Conservation (phyloP, 1,284 basidiomycete species). For the Macrocystidia cucumis region DNA sequence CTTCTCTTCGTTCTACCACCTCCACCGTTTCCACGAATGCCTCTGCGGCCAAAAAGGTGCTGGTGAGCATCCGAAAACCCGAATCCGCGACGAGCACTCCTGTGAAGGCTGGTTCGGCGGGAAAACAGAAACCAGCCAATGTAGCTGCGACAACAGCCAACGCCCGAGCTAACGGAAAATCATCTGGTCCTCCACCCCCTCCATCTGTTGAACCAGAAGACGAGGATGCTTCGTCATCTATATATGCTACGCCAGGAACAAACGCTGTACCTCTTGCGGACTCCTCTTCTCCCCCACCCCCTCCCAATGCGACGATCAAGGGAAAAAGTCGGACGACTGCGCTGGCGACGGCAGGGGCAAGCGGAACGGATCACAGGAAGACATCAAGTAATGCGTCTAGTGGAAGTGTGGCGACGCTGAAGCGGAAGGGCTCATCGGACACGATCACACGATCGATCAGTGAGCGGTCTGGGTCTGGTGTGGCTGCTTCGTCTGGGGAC, state of each 20-base stretch:
- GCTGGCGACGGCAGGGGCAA: conserved; percentile 2
- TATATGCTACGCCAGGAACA: no score
- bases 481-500: conserved; percentile 1
- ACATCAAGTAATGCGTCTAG: conserved; percentile 31
- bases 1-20: conserved; percentile 12
- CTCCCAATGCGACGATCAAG: conserved; percentile 11
- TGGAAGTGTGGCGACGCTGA: conserved; percentile 31
- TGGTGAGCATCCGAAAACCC: conserved; percentile 9
- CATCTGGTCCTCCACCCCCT: no score
- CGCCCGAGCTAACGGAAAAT: not conserved
- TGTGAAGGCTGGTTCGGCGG: no score
- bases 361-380: conserved; percentile 30
- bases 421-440: conserved; percentile 34
- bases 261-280: no score
- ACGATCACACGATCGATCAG: conserved; percentile 31
- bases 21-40: conserved; percentile 17
- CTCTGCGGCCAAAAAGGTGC: conserved; percentile 10
- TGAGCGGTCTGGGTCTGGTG: conserved; percentile 4
- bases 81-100: conserved; percentile 9
- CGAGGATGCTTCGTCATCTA: no score
- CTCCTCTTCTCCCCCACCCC: conserved; percentile 1
- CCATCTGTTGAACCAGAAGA: no score
- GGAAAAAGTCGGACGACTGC: conserved; percentile 8
- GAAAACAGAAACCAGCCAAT: conserved; percentile 8
- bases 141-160: not conserved